Evolutionary conservation across 257 asterid species (phyloP), one percentile per base, ranked within the genome.

Genomic region (Cruciata laevipes): DNA sequence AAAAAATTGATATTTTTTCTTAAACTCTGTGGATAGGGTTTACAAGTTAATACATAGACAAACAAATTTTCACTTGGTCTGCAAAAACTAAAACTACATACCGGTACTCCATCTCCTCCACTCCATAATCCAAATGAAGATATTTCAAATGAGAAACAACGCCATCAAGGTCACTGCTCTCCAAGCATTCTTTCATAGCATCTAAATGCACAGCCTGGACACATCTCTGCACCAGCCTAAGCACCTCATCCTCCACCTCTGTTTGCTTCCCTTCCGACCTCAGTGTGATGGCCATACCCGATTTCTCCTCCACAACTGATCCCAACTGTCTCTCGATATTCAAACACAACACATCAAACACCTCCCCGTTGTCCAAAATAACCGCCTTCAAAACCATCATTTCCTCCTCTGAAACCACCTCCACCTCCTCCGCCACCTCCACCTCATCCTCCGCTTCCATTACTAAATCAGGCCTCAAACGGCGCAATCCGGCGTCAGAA

Each of bases 81-180:
- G 11, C 69, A 65, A 38, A 42, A 62, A 67, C 31, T 66, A 66
- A 23, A 67, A 33, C 63, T 63, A 55, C 67, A 67, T 90, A 93
- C 99, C 99, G 87, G 80, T 86, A 85, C 71, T 93, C 87, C 4
- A 77, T 74, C 80, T 88, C 96, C 69, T 86, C 96, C 49, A 85
- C 79, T 53, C 89, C 90, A 73, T 71, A 74, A 77, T 80, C 84
- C 82, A 86, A 74, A 78, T 85, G 85, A 71, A 91, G 96, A 87
- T 85, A 91, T 74, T 83, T 84, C 68, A 89, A 79, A 76, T 86
- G 96, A 1, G 82, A 83, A 73, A 83, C 70, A 6, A 84, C 86
- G 57, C 87, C 82, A 77, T 83, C 91, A 78, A 69, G 86, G 21
- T 93, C 90, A 56, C 75, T 80, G 53, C 76, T 75, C 78, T 76